Conservation (phyloP, 2,329 filamentous ascomycete species). For the Plenodomus tracheiphilus region DNA sequence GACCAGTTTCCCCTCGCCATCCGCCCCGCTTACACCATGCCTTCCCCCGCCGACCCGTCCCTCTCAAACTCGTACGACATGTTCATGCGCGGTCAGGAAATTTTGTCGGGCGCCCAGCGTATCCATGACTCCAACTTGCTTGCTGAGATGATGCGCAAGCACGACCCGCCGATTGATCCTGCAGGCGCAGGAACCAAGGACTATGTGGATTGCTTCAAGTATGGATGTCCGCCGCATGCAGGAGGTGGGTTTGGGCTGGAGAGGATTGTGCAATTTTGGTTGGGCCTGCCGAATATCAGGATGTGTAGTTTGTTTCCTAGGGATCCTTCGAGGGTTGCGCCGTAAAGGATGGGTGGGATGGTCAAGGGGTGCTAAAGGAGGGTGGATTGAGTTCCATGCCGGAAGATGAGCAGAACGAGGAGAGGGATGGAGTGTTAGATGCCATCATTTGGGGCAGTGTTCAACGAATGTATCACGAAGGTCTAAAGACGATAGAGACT, state of each 20-base stretch:
- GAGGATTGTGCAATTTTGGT: constrained; percentile 68
- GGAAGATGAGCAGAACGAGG: not conserved
- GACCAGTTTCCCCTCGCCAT: constrained; percentile 93
- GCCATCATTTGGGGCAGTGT: no score
- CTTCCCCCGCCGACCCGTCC: constrained; percentile 54
- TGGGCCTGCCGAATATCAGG: constrained; percentile 66
- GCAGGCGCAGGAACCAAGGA: constrained; percentile 63
- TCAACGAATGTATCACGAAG: no score
- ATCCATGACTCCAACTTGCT: constrained; percentile 65
- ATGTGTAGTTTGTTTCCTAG: constrained; percentile 66
- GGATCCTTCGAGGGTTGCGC: constrained; percentile 61
- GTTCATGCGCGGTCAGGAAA: constrained; percentile 72
- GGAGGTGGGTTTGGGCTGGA: constrained; percentile 69
- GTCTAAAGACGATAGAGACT: no score
- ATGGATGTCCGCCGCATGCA: constrained; percentile 66
- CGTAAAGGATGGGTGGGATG: constrained; percentile 30
- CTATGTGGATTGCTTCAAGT: constrained; percentile 66
- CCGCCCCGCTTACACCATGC: constrained; percentile 90
- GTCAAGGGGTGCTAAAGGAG: not conserved
- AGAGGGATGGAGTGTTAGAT: no score
- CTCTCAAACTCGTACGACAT: constrained; percentile 68
- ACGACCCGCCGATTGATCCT: constrained; percentile 61
- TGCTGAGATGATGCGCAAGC: constrained; percentile 60
- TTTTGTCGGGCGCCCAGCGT: constrained; percentile 69
- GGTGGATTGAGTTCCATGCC: not conserved